These are phyloP conservation scores for Boletus subcaerulescens DNA, from an alignment of 768 basidiomycete genomes.

Conservation along the genomic window DNA sequence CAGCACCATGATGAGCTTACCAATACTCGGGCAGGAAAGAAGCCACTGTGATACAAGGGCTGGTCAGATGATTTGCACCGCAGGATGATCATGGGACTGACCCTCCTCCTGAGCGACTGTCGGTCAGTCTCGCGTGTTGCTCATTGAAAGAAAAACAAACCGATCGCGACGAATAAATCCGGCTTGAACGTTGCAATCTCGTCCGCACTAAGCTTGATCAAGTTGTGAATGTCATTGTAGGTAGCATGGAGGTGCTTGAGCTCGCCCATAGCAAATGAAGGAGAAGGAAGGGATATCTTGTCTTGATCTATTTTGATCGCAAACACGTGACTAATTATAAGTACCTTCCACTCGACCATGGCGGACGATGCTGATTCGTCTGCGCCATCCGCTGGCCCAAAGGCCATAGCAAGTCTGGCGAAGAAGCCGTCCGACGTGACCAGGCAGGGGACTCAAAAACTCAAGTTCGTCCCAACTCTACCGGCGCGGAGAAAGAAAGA, in stretches of 20 bases:
- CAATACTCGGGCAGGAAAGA: slow-evolving; percentile 94
- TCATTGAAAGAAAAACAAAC: slow-evolving; percentile 36
- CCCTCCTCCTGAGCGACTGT: slow-evolving; percentile 66
- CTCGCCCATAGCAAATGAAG: slow-evolving; percentile 30
- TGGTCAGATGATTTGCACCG: slow-evolving; percentile 11
- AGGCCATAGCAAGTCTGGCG: slow-evolving; percentile 74
- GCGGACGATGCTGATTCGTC: slow-evolving; percentile 18
- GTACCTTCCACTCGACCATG: slow-evolving; percentile 10
- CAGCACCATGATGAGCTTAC: slow-evolving; percentile 36
- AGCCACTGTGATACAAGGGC: slow-evolving; percentile 56
- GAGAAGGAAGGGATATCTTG: neutral
- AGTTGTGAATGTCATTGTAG: slow-evolving; percentile 91
- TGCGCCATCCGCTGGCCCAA: slow-evolving; percentile 35
- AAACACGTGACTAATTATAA: slow-evolving; percentile 17
- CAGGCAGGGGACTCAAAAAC: slow-evolving; percentile 68
- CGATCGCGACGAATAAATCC: slow-evolving; percentile 83
- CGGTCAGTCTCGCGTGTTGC: neutral
- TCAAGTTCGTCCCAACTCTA: slow-evolving; percentile 78
- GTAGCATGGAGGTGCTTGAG: slow-evolving; percentile 68
- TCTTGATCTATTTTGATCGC: neutral
- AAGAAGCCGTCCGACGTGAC: slow-evolving; percentile 71
- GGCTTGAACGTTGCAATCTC: slow-evolving; percentile 83
- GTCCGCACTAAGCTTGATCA: slow-evolving; percentile 65
- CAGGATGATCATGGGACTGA: slow-evolving; percentile 39
- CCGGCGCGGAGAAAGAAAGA: slow-evolving; percentile 78